phyloP scores from a whole-genome alignment of 1,284 basidiomycete species.

The Ganoderma sinense region DNA sequence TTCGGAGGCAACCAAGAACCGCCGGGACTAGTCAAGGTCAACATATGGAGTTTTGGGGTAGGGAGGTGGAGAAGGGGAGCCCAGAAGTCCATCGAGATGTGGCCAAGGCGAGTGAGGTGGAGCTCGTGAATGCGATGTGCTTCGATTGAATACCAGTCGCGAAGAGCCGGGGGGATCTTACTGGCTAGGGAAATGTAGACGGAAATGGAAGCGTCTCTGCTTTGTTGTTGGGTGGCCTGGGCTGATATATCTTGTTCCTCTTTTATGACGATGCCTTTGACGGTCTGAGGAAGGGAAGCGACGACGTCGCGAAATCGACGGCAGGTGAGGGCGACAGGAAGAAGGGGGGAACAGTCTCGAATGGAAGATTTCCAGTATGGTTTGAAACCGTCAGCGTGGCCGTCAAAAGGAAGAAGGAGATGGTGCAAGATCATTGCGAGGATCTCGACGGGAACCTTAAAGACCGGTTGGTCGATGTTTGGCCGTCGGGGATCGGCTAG shows the following conservation, averaged over 20 bases:
- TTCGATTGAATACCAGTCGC: conserved; percentile 9
- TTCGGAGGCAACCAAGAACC: not conserved
- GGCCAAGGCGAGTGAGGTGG: conserved; percentile 9
- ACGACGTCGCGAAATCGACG: not conserved
- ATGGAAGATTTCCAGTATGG: not conserved
- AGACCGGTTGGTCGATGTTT: not conserved
- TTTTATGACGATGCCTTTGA: not conserved
- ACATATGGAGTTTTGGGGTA: not conserved
- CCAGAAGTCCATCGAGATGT: conserved; percentile 9
- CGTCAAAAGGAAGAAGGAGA: not conserved
- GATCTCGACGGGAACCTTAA: not conserved
- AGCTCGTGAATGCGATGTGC: conserved; percentile 11
- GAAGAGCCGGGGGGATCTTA: not conserved
- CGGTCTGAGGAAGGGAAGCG: not conserved
- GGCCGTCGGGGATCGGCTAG: not conserved
- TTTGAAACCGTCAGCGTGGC: not conserved
- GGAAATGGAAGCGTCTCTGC: not conserved
- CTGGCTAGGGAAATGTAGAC: not conserved
- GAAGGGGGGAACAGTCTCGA: not conserved
- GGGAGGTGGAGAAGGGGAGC: conserved; percentile 4
- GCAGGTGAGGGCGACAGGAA: not conserved
- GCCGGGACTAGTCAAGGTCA: not conserved
- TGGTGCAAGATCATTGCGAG: not conserved
- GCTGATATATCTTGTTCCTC: not conserved
- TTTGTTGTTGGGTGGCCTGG: not conserved